A percentile compares a stretch with the other conserved stretches of the same genome.
phyloP scores from a whole-genome alignment of 805 yeast genomes.

The Schizosaccharomyces cryophilus region DNA sequence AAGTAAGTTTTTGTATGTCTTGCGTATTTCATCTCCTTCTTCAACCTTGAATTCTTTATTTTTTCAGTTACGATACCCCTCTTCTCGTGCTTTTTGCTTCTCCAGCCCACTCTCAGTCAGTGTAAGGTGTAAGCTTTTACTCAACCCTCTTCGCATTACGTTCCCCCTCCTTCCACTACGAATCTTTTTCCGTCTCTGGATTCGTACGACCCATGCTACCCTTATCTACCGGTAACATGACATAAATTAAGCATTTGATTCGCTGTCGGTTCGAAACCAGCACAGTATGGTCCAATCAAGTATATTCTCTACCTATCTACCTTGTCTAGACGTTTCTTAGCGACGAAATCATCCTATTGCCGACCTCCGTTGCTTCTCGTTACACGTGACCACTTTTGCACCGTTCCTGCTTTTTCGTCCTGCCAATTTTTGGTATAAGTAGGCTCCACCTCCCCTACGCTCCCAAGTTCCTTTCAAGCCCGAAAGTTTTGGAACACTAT shows the following conservation, averaged over 20 bases:
- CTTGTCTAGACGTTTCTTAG: not conserved
- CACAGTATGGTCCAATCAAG: too few relatives aligned
- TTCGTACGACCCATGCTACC: not conserved
- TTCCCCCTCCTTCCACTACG: too few relatives aligned
- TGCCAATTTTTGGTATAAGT: not conserved
- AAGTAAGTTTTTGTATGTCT: too few relatives aligned
- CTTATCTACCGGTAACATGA: not conserved
- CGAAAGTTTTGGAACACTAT: not conserved
- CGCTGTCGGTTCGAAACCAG: too few relatives aligned
- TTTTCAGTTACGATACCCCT: not conserved
- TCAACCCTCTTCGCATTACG: too few relatives aligned
- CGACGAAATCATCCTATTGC: not conserved
- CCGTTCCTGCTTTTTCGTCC: not conserved
- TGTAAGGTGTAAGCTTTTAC: too few relatives aligned
- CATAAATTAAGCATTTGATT: not conserved
- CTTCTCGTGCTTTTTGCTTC: not conserved
- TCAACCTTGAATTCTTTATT: not conserved
- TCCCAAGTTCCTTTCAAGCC: not conserved
- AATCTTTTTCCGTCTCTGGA: not conserved
- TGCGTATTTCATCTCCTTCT: too few relatives aligned
- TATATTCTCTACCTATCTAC: too few relatives aligned
- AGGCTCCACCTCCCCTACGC: not conserved
- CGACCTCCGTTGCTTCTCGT: not conserved
- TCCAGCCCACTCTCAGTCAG: not conserved
- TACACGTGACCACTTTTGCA: not conserved